These are phyloP conservation scores for Leucosporidium creatinivorum DNA, from an alignment of 768 basidiomycete species.

Conservation along the genomic window DNA sequence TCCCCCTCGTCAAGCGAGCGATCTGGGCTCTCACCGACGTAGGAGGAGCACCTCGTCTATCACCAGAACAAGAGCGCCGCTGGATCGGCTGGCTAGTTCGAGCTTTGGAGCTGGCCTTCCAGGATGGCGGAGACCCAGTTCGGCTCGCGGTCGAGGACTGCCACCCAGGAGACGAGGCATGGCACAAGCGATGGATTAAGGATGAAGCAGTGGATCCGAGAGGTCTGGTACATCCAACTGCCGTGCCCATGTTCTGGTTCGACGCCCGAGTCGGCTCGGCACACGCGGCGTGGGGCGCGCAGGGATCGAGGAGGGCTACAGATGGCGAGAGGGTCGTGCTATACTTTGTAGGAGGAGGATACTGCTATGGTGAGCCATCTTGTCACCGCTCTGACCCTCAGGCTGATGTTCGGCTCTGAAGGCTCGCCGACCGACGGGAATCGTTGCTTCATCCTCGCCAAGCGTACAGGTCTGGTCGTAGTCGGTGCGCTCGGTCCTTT, in stretches of 20 bases:
- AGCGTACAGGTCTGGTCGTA: conserved; percentile 12
- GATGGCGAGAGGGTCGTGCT: conserved; percentile 13
- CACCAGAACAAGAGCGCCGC: too few species aligned
- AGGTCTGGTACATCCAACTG: not conserved
- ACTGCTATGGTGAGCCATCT: conserved; percentile 7
- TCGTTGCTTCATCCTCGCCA: conserved; percentile 21
- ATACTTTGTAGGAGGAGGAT: conserved; percentile 34
- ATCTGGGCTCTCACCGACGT: too few species aligned
- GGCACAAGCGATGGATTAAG: not conserved
- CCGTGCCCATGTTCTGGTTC: conserved; percentile 33
- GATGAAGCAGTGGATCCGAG: conserved; percentile 17
- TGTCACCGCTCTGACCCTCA: too few species aligned
- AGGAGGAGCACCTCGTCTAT: too few species aligned
- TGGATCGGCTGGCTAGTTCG: too few species aligned
- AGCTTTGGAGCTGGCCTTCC: too few species aligned
- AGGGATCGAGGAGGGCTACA: not conserved
- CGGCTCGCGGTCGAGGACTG: too few species aligned
- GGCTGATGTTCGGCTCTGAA: not conserved
- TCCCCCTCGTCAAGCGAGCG: too few species aligned
- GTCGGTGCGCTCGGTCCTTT: conserved; percentile 5
- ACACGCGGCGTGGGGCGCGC: not conserved
- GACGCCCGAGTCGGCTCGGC: not conserved
- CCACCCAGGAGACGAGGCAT: too few species aligned
- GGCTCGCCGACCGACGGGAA: conserved; percentile 19
- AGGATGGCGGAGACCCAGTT: too few species aligned